Base-by-base conservation (phyloP, 2,329 filamentous ascomycete genomes). In the Trichophyton equinum region DNA sequence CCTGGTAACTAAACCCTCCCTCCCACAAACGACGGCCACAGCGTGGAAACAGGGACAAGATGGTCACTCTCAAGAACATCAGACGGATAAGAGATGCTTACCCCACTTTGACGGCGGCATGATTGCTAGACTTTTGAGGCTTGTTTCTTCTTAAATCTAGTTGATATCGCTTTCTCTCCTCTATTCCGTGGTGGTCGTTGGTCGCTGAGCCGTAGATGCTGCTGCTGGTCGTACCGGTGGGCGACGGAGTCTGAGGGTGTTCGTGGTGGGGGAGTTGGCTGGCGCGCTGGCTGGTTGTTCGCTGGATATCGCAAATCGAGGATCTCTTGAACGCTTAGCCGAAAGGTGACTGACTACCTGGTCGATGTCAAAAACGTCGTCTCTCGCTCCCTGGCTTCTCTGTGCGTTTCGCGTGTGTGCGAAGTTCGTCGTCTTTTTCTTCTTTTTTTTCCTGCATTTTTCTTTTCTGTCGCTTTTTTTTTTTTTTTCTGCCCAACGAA, bases 91-190 rank as follows among this genome's bases (percentile, higher is more conserved):
- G 13, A 57, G 13, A 58, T 58, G 51, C 51, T 55, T 76, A 78
- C 76, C 76, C 76, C 76, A 78, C 75, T 78, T 78, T 62, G 75
- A 74, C 67, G 76, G 76, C 65, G 76, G 70, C 76, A 78, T 78
- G 65, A 65, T 69, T 46, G 36, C 36, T 47, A 11, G 20, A 3
- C 40, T 51, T 25, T 49, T 8, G 20, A 15, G 20, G 46, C 46
- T 49, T 47, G 46, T 60, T 51, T 11, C 55, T 62, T 60, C 20
- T 7, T 51, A 11, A 13, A 15, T 25, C 13, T 25, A 27, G 22
- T 4, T 22, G 44, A 47, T 51, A 22, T 44, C 40, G n/a, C 40
- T 44, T 44, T 15, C n/a, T 5, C n/a, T 44, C n/a, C 8, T 18
- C 6, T 18, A 18, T 44, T 44, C n/a, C 2, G 15, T n/a, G 40